phyloP scores from a whole-genome alignment of 208 protist species.

The Leishmania lainsoni region DNA sequence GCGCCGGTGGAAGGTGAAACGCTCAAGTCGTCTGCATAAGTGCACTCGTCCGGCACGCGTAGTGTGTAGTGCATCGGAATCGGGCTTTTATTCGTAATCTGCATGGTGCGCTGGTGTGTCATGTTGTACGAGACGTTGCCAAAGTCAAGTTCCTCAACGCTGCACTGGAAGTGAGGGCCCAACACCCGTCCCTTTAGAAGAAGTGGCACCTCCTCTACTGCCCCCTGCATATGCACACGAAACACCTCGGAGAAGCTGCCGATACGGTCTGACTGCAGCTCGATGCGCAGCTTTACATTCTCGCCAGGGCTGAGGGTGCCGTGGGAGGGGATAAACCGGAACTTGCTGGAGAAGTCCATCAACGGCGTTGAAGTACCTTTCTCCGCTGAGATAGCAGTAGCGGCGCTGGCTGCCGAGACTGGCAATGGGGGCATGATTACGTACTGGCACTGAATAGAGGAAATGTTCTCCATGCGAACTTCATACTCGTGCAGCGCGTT shows the following conservation, averaged over 20 bases:
- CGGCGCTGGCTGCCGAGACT: neutral
- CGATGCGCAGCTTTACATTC: constrained; percentile 63
- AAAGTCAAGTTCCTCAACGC: constrained; percentile 92
- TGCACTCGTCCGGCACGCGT: constrained; percentile 66
- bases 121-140: constrained; percentile 95
- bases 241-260: constrained; percentile 92
- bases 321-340: constrained; percentile 78
- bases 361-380: neutral
- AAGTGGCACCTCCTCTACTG: constrained; percentile 73
- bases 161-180: constrained; percentile 93
- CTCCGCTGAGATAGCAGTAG: neutral
- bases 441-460: constrained; percentile 91
- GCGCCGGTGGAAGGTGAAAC: constrained; percentile 70
- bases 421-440: constrained; percentile 59
- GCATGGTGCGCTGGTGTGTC: constrained; percentile 62
- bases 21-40: constrained; percentile 65
- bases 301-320: constrained; percentile 79
- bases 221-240: constrained; percentile 84
- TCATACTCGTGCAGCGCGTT: constrained; percentile 93
- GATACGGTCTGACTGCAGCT: constrained; percentile 86
- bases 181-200: constrained; percentile 90
- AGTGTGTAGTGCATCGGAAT: constrained; percentile 93
- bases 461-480: constrained; percentile 89
- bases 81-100: constrained; percentile 94
- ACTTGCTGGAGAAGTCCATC: constrained; percentile 43